These are phyloP conservation scores for Neurospora discreta DNA, from an alignment of 495 filamentous ascomycete genomes.

Conservation along the genomic window DNA sequence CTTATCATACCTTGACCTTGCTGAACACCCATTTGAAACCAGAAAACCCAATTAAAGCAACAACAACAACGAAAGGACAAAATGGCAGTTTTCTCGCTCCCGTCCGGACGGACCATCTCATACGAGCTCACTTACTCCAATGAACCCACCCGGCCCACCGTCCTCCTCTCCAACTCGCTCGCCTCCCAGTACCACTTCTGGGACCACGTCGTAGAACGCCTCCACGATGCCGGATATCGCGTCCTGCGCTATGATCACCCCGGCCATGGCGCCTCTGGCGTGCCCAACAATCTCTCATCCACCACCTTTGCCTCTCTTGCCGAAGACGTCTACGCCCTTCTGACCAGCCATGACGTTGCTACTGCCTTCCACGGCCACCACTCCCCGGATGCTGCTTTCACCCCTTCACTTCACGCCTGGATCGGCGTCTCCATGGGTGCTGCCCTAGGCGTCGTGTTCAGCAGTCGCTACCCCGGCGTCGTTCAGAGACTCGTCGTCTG, in stretches of 20 bases:
- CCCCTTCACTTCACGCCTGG: conserved; percentile 18
- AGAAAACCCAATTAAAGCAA: neutral
- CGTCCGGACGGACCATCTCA: conserved; percentile 8
- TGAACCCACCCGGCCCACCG: conserved; percentile 2
- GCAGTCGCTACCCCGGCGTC: conserved; percentile 14
- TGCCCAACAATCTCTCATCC: conserved; percentile 12
- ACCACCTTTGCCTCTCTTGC: conserved; percentile 23
- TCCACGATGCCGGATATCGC: conserved; percentile 14
- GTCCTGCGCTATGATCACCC: conserved; percentile 25
- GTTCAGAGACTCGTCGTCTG: conserved; percentile 15
- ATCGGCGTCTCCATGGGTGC: conserved; percentile 26
- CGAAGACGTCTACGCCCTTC: conserved; percentile 17
- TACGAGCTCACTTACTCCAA: conserved; percentile 5
- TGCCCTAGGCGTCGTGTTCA: conserved; percentile 19
- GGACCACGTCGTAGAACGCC: conserved; percentile 16
- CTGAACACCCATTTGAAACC: neutral
- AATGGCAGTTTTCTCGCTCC: conserved; percentile 3
- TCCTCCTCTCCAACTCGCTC: conserved; percentile 22
- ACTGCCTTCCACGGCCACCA: neutral
- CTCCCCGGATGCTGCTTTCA: neutral
- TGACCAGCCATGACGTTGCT: conserved; percentile 10
- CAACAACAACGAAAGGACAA: neutral
- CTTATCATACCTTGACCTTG: neutral
- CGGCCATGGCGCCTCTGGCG: conserved; percentile 20
- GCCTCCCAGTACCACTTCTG: conserved; percentile 11